Percentiles rank a stretch among this genome's conserved stretches.
phyloP scores from a whole-genome alignment of 2,329 filamentous ascomycete species.

The Fusarium albosuccineum region DNA sequence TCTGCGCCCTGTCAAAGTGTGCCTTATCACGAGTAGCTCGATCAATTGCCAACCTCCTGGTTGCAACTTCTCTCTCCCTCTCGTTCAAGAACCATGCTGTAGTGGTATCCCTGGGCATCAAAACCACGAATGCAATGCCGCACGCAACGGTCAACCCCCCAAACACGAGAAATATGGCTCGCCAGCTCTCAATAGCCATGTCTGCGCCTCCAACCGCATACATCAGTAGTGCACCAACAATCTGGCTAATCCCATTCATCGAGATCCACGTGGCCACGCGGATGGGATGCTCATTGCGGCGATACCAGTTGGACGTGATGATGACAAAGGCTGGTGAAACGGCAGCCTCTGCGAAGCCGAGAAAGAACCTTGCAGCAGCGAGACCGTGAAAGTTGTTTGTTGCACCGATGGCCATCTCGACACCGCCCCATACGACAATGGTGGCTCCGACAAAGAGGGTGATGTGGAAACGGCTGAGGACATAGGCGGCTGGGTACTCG shows the following conservation, averaged over 20 bases:
- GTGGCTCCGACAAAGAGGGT: constrained; percentile 30
- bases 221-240: constrained; percentile 48
- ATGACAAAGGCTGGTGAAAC: constrained; percentile 51
- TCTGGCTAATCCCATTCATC: constrained; percentile 48
- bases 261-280: constrained; percentile 49
- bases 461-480: constrained; percentile 35
- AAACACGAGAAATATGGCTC: constrained; percentile 37
- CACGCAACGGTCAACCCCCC: constrained; percentile 28
- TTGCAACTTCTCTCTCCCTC: constrained; percentile 32
- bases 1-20: constrained; percentile 33
- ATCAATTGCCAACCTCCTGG: constrained; percentile 36
- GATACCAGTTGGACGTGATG: constrained; percentile 51
- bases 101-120: constrained; percentile 28
- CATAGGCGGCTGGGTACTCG: constrained; percentile 32
- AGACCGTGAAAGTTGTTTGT: constrained; percentile 41
- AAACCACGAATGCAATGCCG: constrained; percentile 17
- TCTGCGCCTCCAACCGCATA: constrained; percentile 40
- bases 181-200: constrained; percentile 32
- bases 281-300: constrained; percentile 46
- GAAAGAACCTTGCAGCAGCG: constrained; percentile 45
- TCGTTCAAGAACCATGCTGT: constrained; percentile 38
- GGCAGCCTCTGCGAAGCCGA: constrained; percentile 48
- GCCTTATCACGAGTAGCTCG: constrained; percentile 27
- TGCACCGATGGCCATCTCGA: constrained; percentile 44
- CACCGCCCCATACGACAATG: constrained; percentile 47